Percentiles rank a stretch among this genome's conserved stretches.
These are phyloP conservation scores for Balakata baccata DNA, from an alignment of 345 rosid species.

Conservation along the genomic window DNA sequence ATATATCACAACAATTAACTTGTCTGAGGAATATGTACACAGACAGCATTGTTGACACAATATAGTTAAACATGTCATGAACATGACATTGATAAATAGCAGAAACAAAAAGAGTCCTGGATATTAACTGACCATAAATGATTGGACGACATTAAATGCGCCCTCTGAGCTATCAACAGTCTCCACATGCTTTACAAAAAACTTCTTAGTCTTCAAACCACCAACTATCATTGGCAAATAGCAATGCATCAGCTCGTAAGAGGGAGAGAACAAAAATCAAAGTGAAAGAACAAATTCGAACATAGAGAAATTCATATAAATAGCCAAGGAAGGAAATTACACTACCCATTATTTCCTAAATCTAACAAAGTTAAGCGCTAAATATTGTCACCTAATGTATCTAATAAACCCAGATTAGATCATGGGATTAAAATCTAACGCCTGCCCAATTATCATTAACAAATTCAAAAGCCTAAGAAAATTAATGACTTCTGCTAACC, in stretches of 20 bases:
- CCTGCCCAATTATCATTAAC: neutral
- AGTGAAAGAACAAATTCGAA: neutral
- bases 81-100: too few species aligned
- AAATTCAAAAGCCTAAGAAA: neutral
- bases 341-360: too few species aligned
- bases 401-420: neutral
- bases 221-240: conserved; percentile 30
- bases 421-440: neutral
- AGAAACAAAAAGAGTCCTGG: neutral
- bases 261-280: conserved; percentile 1
- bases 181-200: conserved; percentile 71
- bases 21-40: neutral
- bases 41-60: neutral
- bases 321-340: too few species aligned
- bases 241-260: conserved; percentile 1
- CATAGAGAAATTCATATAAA: too few species aligned
- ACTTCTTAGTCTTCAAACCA: conserved; percentile 43
- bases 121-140: conserved; percentile 51
- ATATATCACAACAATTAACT: neutral
- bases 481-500: neutral
- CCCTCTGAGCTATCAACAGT: conserved; percentile 42
- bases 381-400: neutral
- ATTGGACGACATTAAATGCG: conserved; percentile 43
- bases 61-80: neutral
- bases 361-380: neutral